phyloP scores from a whole-genome alignment of 1,284 basidiomycete species.

The Chalciporus sp. region DNA sequence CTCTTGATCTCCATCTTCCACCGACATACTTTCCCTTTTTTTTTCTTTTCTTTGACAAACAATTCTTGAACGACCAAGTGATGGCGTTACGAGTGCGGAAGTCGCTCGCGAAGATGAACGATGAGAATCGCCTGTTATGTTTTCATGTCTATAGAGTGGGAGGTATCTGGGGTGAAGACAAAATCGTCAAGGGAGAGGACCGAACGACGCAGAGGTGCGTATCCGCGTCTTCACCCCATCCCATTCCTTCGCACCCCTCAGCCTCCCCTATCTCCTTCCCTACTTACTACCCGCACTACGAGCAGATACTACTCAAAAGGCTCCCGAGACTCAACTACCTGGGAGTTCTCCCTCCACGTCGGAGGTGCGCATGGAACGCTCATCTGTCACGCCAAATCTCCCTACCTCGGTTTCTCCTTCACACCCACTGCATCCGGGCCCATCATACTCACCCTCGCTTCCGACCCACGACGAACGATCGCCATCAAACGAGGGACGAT shows the following conservation, averaged over 20 bases:
- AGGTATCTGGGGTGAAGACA: conserved; percentile 33
- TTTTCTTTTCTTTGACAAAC: no score
- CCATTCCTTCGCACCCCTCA: neutral
- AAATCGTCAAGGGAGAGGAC: conserved; percentile 30
- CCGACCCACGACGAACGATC: conserved; percentile 8
- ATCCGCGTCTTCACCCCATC: no score
- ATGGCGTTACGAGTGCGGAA: conserved; percentile 1
- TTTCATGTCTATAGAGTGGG: conserved; percentile 35
- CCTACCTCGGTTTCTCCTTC: conserved; percentile 31
- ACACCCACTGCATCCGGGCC: conserved; percentile 14
- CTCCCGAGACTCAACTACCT: conserved; percentile 17
- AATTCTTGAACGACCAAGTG: neutral
- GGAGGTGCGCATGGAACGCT: conserved; percentile 20
- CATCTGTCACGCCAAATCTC: conserved; percentile 30
- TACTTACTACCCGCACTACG: no score
- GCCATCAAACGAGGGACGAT: conserved; percentile 14
- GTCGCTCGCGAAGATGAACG: neutral
- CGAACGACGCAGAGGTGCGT: conserved; percentile 27
- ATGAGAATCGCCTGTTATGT: conserved; percentile 9
- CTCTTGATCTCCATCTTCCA: neutral
- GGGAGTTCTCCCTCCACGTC: conserved; percentile 25
- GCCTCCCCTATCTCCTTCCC: neutral
- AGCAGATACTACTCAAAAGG: conserved; percentile 30
- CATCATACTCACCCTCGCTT: conserved; percentile 19
- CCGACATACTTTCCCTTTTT: neutral